Conservation (phyloP, 768 basidiomycete species). For the Kwoniella botswanensis region DNA sequence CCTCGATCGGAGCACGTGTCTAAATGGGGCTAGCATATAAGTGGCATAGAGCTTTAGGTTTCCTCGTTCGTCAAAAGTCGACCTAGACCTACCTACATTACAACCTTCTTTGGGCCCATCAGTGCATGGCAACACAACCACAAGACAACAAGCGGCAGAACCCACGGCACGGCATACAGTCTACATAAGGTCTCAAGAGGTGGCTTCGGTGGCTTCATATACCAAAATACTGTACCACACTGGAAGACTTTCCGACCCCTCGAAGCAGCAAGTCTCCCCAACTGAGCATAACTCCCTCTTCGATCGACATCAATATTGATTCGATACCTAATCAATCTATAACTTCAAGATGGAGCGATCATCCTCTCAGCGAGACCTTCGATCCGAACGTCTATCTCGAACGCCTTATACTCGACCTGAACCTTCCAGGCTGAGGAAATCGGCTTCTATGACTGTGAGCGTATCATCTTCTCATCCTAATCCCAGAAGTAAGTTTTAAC, state of each 20-base stretch:
- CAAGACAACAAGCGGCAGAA: too few relatives aligned
- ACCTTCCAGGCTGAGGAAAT: slow-evolving; percentile 21
- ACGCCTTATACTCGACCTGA: slow-evolving; percentile 45
- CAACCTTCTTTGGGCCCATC: too few relatives aligned
- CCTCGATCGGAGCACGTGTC: background rate
- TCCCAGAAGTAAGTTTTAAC: background rate
- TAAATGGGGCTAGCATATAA: background rate
- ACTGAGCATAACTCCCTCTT: too few relatives aligned
- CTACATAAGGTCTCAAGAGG: too few relatives aligned
- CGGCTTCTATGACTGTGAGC: slow-evolving; percentile 34
- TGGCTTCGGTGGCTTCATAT: too few relatives aligned
- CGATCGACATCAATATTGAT: background rate
- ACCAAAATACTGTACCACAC: too few relatives aligned
- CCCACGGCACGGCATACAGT: too few relatives aligned
- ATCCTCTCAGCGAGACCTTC: slow-evolving; percentile 28
- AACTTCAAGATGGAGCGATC: slow-evolving; percentile 43
- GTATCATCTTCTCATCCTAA: background rate
- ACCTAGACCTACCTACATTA: background rate
- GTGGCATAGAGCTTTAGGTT: background rate
- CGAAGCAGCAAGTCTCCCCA: too few relatives aligned
- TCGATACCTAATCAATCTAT: background rate
- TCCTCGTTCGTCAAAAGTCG: background rate
- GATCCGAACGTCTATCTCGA: slow-evolving; percentile 32
- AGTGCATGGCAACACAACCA: too few relatives aligned
- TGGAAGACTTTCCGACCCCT: too few relatives aligned